Conservation (phyloP, 1,139 yeast species). For the Hyphopichia buzzinii region DNA sequence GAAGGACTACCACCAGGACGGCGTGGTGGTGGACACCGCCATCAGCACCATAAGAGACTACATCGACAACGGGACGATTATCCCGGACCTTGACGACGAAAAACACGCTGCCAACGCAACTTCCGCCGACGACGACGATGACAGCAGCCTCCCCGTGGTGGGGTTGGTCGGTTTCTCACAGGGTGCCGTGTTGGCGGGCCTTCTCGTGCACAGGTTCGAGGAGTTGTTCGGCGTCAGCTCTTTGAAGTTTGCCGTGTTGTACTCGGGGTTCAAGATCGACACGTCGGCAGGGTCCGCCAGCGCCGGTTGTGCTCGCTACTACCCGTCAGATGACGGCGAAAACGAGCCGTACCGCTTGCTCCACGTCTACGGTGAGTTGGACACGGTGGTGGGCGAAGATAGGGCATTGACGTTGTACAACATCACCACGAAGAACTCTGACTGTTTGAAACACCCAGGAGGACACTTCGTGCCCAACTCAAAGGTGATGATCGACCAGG, state of each 20-base stretch:
- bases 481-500: constrained; percentile 56
- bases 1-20: constrained; percentile 18
- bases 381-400: constrained; percentile 81
- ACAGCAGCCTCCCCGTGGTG: constrained; percentile 31
- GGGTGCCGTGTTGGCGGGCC: constrained; percentile 52
- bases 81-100: constrained; percentile 28
- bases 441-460: constrained; percentile 69
- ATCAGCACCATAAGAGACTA: constrained; percentile 29
- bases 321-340: constrained; percentile 23
- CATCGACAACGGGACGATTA: constrained; percentile 28
- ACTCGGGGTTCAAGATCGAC: constrained; percentile 71
- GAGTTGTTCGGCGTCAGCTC: constrained; percentile 28
- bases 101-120: constrained; percentile 10
- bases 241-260: constrained; percentile 68
- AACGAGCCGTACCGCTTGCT: constrained; percentile 40
- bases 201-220: constrained; percentile 31
- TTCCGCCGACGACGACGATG: constrained; percentile 16
- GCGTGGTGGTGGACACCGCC: constrained; percentile 27
- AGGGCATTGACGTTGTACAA: constrained; percentile 60
- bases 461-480: constrained; percentile 86
- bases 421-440: constrained; percentile 44
- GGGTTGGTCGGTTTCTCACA: constrained; percentile 48
- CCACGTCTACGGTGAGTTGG: constrained; percentile 84
- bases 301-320: constrained; percentile 24
- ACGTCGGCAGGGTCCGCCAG: constrained; percentile 40